Conservation (phyloP, 23 red algal species). For the Gracilariopsis chorda region DNA sequence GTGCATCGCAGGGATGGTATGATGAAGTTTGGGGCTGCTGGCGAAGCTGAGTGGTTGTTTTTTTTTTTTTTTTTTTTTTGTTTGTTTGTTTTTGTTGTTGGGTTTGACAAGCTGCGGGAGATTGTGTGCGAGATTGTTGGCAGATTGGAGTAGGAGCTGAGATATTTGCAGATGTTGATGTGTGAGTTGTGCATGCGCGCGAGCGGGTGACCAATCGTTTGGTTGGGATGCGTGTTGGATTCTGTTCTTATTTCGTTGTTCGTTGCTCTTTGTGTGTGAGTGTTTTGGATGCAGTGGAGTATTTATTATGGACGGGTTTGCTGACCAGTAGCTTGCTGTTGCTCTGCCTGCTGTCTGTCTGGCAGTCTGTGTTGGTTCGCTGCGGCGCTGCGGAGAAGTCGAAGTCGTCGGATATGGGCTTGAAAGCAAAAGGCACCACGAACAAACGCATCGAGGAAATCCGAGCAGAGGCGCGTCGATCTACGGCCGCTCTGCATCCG, state of each 20-base stretch:
- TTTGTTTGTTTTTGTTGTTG: too few species aligned
- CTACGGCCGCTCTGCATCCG: constrained; percentile 7
- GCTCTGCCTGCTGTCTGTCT: too few species aligned
- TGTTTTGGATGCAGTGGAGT: too few species aligned
- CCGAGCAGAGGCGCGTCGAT: not conserved
- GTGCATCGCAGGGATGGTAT: not conserved
- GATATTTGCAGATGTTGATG: not conserved
- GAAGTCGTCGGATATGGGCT: not conserved
- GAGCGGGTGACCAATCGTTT: not conserved
- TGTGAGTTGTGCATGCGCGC: not conserved
- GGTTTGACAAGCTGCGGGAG: too few species aligned
- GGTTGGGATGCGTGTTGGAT: not conserved
- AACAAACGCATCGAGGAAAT: constrained; percentile 25
- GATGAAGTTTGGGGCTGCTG: not conserved
- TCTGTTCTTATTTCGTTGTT: not conserved
- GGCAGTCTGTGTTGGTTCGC: not conserved
- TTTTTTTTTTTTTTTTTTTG: too few species aligned
- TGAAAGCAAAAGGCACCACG: not conserved
- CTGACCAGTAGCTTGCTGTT: too few species aligned
- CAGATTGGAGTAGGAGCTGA: not conserved
- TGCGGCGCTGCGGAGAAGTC: not conserved
- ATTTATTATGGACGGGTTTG: too few species aligned
- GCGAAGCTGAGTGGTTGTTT: too few species aligned
- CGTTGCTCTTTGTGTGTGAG: too few species aligned
- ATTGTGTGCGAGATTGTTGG: too few species aligned